Percentiles rank a stretch among this genome's conserved stretches.
Evolutionary conservation across 306 rosid genomes (phyloP).

Genomic region (Dryas octopetala): DNA sequence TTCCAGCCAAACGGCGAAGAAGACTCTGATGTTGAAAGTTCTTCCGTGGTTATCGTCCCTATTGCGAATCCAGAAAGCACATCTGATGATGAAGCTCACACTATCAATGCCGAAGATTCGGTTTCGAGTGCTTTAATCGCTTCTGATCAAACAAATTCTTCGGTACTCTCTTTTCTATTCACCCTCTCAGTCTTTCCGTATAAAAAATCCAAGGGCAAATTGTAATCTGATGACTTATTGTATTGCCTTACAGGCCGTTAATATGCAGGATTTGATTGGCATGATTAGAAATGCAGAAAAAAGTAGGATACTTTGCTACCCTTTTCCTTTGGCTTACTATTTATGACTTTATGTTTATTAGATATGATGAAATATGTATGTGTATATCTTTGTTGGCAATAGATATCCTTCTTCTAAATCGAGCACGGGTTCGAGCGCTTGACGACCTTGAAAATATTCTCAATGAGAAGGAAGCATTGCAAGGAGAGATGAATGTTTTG

Average conservation of each 20-base stretch:
- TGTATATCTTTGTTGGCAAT: conserved; percentile 23
- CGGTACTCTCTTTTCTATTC: conserved; percentile 38
- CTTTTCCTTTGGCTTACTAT: conserved; percentile 9
- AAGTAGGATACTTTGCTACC: conserved; percentile 51
- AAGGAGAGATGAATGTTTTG: conserved; percentile 64
- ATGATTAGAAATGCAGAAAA: conserved; percentile 81
- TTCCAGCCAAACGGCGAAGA: conserved; percentile 42
- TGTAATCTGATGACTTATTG: background rate
- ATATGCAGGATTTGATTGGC: conserved; percentile 59
- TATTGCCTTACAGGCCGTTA: conserved; percentile 44
- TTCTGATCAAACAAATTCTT: conserved; percentile 34
- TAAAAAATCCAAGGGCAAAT: background rate
- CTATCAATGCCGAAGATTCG: conserved; percentile 29
- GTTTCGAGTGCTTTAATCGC: conserved; percentile 25
- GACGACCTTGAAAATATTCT: conserved; percentile 76
- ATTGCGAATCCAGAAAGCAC: conserved; percentile 35
- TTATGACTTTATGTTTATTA: conserved; percentile 17
- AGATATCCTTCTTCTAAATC: conserved; percentile 86
- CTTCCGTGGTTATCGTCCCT: conserved; percentile 31
- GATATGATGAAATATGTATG: conserved; percentile 21
- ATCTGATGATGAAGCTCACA: conserved; percentile 25
- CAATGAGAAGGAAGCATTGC: conserved; percentile 71
- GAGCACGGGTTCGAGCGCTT: conserved; percentile 68
- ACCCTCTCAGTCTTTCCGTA: background rate
- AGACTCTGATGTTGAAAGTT: conserved; percentile 38